Evolutionary conservation across 352 stramenopile genomes (phyloP), one percentile per base, ranked within the genome.

Genomic region (Lagenidium giganteum): DNA sequence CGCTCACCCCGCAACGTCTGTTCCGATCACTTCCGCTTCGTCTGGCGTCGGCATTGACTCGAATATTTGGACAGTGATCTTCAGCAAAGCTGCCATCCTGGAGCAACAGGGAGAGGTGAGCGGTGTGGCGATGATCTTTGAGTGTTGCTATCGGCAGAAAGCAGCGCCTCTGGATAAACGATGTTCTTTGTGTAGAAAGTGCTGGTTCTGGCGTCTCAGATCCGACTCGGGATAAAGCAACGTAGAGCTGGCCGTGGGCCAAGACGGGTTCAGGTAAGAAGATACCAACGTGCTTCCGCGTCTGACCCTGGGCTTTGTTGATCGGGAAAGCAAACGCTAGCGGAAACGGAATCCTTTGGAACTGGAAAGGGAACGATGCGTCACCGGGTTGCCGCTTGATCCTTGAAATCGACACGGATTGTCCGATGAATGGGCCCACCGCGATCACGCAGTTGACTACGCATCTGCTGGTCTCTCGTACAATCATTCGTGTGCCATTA

Each of bases 211-310:
- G n/a, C n/a, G n/a, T n/a, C n/a, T n/a, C n/a, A n/a, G n/a, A n/a
- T n/a, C n/a, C n/a, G n/a, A 51, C 38, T n/a, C 57, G 8, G 0
- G 47, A 67, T 0, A 59, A 35, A 11, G 42, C 42, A 26, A 40
- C 42, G 7, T 49, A 40, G 2, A 49, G 21, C 22, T 49, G 42
- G 1, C 31, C 42, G 21, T 40, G 42, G 3, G 30, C 12, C 7
- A 49, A 49, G 2, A 39, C 22, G 21, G 40, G 16, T 17, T 8
- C 17, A 2, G 42, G 6, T 1, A 49, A 13, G 12, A 41, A 20
- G n/a, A 49, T 14, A 11, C 42, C 30, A 8, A 49, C 25, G 17
- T 31, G 5, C 4, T 7, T 20, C 12, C 39, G 26, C n/a, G 42
- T 49, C 14, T 49, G 42, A 2, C 42, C 31, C n/a, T 39, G 42